Evolutionary conservation across 1,284 basidiomycete species (phyloP).

Genomic region (Cryptococcus maquisensis): DNA sequence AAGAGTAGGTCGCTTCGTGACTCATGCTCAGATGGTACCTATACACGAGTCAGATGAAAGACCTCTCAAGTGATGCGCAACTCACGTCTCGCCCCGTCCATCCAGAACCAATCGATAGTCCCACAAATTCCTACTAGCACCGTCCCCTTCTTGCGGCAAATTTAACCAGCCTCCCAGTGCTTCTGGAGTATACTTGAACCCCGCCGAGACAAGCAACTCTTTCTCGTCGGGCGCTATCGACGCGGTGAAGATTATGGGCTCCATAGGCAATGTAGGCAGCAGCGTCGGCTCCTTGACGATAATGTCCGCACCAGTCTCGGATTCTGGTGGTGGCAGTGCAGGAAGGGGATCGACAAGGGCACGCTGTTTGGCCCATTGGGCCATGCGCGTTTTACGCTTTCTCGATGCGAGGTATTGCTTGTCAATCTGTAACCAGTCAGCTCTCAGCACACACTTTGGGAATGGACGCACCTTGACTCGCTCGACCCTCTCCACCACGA

Average conservation of each 20-base stretch:
- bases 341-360: conserved; percentile 5
- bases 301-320: not conserved
- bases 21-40: not conserved
- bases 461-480: conserved; percentile 45
- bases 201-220: not conserved
- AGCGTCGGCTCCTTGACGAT: not conserved
- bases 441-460: not conserved
- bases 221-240: not conserved
- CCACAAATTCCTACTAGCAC: conserved; percentile 1
- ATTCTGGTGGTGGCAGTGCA: not conserved
- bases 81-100: not conserved
- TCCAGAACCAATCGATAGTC: not conserved
- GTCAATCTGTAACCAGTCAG: conserved; percentile 17
- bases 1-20: not conserved
- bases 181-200: conserved; percentile 23
- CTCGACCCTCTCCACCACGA: conserved; percentile 53
- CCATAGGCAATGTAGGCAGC: not conserved
- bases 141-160: not conserved
- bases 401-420: conserved; percentile 14
- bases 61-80: not conserved
- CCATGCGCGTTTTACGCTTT: conserved; percentile 22
- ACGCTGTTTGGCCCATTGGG: conserved; percentile 18
- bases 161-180: conserved; percentile 19
- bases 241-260: not conserved
- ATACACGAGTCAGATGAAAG: not conserved